Evolutionary conservation across 495 filamentous ascomycete species (phyloP), one percentile per base, ranked within the genome.

Genomic region (Cetradonia linearis): DNA sequence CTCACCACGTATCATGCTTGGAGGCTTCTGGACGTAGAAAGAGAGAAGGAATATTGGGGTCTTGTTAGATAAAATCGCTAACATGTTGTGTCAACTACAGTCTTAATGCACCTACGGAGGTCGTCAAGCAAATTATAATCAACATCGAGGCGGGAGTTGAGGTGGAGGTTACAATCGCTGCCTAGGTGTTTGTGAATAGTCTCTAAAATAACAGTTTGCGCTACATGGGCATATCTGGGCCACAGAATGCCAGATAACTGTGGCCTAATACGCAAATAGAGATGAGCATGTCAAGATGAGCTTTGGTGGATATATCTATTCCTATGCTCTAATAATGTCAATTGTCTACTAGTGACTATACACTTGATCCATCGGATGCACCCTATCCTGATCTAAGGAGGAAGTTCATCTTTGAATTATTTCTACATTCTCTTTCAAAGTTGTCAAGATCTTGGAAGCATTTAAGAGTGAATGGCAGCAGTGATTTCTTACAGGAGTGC

Each of bases 141-240:
- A 98, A 98, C 82, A 97, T 98, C 76, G 93, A 98, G 85, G 93
- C 93, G 63, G 93, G 93, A 82, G 93, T 98, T 73, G 93, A 98
- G 84, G 93, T 98, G 70, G 93, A 98, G 83, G 93, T 98, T 68
- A 98, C 93, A 70, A 98, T 98, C 79, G 93, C 93, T 74, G 92
- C 93, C 74, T 98, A 90, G 82, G 72, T 40, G 62, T 34, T n/a
- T 34, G 10, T 31, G 33, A 8, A 54, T 36, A 56, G 44, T 31
- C 8, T n/a, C 20, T 46, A 46, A 10, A 7, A 23, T 25, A 20
- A 25, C 25, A 46, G 25, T 25, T n/a, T 10, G 20, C 18, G 20
- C 1, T 20, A 5, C 13, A 25, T 46, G 8, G 20, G 9, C n/a
- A 10, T 11, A 25, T 13, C 20, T 23, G 20, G 20, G n/a, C 20